Base-by-base conservation (phyloP, 192 early-diverging fungal species). In the Entomortierella beljakovae region DNA sequence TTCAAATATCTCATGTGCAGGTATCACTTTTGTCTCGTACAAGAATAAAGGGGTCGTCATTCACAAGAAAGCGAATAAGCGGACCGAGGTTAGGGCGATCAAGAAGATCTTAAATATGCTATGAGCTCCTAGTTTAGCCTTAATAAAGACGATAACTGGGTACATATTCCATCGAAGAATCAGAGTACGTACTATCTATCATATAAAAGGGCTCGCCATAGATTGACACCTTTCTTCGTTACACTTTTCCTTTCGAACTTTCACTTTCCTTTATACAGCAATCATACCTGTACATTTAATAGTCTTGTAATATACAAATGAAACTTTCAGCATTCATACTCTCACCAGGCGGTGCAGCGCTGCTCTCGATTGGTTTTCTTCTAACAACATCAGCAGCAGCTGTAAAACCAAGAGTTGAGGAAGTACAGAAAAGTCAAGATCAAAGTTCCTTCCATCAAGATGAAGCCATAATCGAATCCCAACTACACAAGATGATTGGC, bases 401-500 rank as follows among this genome's bases (percentile, higher is more conserved):
- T 38, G 20, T 28, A 58, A 32, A 68, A 5, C 23, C 38, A 35
- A 15, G 3, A 10, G 6, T 42, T 10, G 29, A 33, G n/a, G 26
- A 22, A 8, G 13, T 29, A 9, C 38, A 28, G n/a, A 26, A 50
- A 26, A 33, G 9, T 31, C 60, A 31, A 18, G 40, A 34, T 20
- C 18, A 18, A 20, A 53, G 61, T 28, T 50, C 2, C 1, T 7
- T 43, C 7, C 38, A 57, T 1, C 32, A 35, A 62, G 46, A 62
- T 9, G 28, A 61, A 25, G 28, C 7, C 31, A 23, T 20, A 29
- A 15, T 28, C 1, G 15, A 31, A 11, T 25, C 50, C 13, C 53
- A 43, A 3, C 46, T 74, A 2, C 63, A 66, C 40, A 74, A 74
- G 51, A 61, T 66, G 62, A 61, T 66, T 34, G 62, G 57, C 1